Evolutionary conservation across 1,284 basidiomycete genomes (phyloP).

Genomic region (Chalciporus piperatoides): DNA sequence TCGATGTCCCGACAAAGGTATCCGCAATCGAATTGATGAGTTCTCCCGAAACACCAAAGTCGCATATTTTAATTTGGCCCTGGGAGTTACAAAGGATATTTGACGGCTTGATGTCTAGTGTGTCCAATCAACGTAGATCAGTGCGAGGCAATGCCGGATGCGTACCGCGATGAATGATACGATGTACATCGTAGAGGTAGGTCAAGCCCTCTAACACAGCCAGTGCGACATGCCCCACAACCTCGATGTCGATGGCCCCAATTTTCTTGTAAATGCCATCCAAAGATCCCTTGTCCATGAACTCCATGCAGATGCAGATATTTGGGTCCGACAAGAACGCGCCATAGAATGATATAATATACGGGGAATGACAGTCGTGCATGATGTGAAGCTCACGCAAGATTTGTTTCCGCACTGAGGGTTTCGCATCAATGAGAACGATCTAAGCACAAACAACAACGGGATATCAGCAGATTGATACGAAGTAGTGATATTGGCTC

Average conservation of each 20-base stretch:
- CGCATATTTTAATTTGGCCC: constrained; percentile 97
- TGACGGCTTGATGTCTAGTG: constrained; percentile 96
- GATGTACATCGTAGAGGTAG: constrained; percentile 98
- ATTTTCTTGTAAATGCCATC: constrained; percentile 95
- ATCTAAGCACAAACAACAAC: constrained; percentile 53
- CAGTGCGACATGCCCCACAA: constrained; percentile 88
- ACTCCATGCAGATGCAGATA: constrained; percentile 99
- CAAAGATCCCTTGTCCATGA: constrained; percentile 88
- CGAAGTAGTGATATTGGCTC: constrained; percentile 24
- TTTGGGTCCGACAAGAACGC: constrained; percentile 96
- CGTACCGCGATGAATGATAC: constrained; percentile 98
- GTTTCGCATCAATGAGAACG: constrained; percentile 97
- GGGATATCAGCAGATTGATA: background rate
- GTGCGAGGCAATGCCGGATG: constrained; percentile 7
- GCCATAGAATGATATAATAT: constrained; percentile 96
- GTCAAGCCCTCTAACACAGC: constrained; percentile 93
- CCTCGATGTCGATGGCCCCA: constrained; percentile 84
- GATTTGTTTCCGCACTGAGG: constrained; percentile 96
- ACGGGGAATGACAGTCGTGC: constrained; percentile 91
- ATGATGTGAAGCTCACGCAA: constrained; percentile 97
- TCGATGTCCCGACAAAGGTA: constrained; percentile 97
- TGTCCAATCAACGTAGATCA: constrained; percentile 5
- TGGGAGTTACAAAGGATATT: constrained; percentile 94
- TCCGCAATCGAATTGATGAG: constrained; percentile 98
- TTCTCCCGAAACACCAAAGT: constrained; percentile 98